Percentiles rank a stretch among this genome's conserved stretches.
These are phyloP conservation scores for Lepidium africanum DNA, from an alignment of 345 rosid species.

Conservation along the genomic window DNA sequence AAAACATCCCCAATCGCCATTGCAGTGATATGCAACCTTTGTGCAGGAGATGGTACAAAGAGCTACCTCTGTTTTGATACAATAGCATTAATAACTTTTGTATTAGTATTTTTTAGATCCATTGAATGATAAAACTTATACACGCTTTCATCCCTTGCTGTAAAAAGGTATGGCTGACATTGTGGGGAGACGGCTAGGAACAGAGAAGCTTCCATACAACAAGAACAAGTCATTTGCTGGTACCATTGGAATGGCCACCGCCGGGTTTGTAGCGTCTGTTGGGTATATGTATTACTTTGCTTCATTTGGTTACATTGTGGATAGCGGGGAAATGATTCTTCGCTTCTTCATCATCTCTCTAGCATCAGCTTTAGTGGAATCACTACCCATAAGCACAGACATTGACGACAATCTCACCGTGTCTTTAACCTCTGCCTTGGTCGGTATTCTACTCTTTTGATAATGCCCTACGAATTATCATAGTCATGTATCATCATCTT, in stretches of 20 bases:
- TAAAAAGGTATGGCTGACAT: slow-evolving; percentile 75
- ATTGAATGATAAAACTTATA: neutral
- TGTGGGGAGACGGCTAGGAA: slow-evolving; percentile 73
- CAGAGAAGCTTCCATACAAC: slow-evolving; percentile 70
- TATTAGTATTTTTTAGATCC: neutral
- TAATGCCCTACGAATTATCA: neutral
- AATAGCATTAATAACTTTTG: neutral
- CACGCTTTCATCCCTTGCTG: neutral
- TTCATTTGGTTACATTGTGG: slow-evolving; percentile 51
- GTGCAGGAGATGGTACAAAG: slow-evolving; percentile 94
- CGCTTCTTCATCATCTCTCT: slow-evolving; percentile 61
- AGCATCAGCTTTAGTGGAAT: slow-evolving; percentile 74
- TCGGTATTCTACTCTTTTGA: slow-evolving; percentile 51
- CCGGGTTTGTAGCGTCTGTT: slow-evolving; percentile 69
- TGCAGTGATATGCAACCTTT: slow-evolving; percentile 82
- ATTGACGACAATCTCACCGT: slow-evolving; percentile 93
- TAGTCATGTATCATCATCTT: neutral
- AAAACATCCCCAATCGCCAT: slow-evolving; percentile 68
- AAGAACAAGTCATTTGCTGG: slow-evolving; percentile 72
- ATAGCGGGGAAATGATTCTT: slow-evolving; percentile 40
- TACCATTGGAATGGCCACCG: slow-evolving; percentile 64
- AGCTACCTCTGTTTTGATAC: neutral
- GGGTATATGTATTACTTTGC: slow-evolving; percentile 69
- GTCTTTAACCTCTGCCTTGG: slow-evolving; percentile 49
- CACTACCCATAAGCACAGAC: slow-evolving; percentile 67